phyloP scores from a whole-genome alignment of 768 basidiomycete species.

The Leucogyrophana mollusca region DNA sequence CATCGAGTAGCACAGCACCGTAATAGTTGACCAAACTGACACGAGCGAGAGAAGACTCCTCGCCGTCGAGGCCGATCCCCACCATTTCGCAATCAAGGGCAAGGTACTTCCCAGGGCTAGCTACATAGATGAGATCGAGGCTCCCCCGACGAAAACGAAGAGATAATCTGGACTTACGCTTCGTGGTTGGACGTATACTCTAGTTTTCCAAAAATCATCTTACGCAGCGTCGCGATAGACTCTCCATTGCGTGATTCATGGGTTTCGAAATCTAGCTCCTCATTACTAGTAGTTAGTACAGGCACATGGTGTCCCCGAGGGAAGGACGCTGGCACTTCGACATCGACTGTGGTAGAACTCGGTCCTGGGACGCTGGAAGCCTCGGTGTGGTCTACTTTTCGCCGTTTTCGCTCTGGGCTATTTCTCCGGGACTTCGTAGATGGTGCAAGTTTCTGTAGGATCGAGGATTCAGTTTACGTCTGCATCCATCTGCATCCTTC shows the following conservation, averaged over 20 bases:
- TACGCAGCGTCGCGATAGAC: conserved; percentile 43
- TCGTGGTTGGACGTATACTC: conserved; percentile 39
- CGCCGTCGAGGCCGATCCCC: conserved; percentile 73
- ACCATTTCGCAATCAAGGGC: conserved; percentile 99
- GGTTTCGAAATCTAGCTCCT: conserved; percentile 15
- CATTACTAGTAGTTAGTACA: not conserved
- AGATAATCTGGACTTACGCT: conserved; percentile 36
- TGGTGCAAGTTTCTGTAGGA: not conserved
- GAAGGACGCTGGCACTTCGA: conserved; percentile 5
- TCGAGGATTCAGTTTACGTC: not conserved
- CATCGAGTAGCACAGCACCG: conserved; percentile 78
- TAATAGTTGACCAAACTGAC: conserved; percentile 89
- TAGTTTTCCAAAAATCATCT: conserved; percentile 52
- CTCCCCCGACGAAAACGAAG: not conserved
- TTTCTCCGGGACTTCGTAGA: conserved; percentile 11
- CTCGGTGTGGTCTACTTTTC: conserved; percentile 13
- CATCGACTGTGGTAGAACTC: not conserved
- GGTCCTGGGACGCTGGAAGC: not conserved
- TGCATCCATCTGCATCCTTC: conserved; percentile 1
- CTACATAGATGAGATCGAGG: conserved; percentile 4
- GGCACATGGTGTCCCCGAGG: conserved; percentile 4
- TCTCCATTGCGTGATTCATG: conserved; percentile 45
- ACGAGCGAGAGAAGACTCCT: conserved; percentile 82
- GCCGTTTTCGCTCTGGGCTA: conserved; percentile 14
- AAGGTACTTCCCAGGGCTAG: conserved; percentile 69